Evolutionary conservation across 805 yeast genomes (phyloP).

Genomic region (Wickerhamomyces kurtzmanii): DNA sequence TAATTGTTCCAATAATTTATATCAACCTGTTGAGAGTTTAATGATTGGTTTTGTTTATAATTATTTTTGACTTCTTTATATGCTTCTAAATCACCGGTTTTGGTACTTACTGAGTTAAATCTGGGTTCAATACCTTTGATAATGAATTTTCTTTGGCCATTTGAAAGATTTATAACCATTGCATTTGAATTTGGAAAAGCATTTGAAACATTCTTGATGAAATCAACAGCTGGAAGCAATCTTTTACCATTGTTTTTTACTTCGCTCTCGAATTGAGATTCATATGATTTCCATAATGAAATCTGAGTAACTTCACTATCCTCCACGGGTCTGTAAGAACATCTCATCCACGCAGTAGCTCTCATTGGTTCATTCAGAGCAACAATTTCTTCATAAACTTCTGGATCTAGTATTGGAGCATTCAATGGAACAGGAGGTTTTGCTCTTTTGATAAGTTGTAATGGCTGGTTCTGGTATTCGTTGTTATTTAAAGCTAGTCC

Average conservation of each 20-base stretch:
- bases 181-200: conserved; percentile 88
- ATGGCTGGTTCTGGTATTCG: conserved; percentile 15
- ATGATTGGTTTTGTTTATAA: conserved; percentile 1
- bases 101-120: conserved; percentile 37
- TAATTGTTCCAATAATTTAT: conserved; percentile 18
- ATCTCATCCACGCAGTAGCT: conserved; percentile 91
- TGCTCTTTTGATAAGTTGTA: conserved; percentile 45
- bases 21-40: not conserved
- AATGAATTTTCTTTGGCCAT: conserved; percentile 70
- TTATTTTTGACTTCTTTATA: conserved; percentile 8
- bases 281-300: conserved; percentile 92
- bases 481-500: conserved; percentile 28
- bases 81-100: conserved; percentile 35
- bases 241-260: conserved; percentile 41
- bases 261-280: conserved; percentile 66
- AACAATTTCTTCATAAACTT: conserved; percentile 50
- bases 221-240: conserved; percentile 89
- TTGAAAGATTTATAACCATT: conserved; percentile 70
- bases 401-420: conserved; percentile 51
- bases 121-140: conserved; percentile 94
- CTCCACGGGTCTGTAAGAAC: conserved; percentile 72
- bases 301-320: conserved; percentile 91
- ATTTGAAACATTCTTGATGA: conserved; percentile 84
- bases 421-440: conserved; percentile 51
- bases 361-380: conserved; percentile 75